phyloP scores from a whole-genome alignment of 192 early-diverging fungal species.

The Linnemannia schmuckeri region DNA sequence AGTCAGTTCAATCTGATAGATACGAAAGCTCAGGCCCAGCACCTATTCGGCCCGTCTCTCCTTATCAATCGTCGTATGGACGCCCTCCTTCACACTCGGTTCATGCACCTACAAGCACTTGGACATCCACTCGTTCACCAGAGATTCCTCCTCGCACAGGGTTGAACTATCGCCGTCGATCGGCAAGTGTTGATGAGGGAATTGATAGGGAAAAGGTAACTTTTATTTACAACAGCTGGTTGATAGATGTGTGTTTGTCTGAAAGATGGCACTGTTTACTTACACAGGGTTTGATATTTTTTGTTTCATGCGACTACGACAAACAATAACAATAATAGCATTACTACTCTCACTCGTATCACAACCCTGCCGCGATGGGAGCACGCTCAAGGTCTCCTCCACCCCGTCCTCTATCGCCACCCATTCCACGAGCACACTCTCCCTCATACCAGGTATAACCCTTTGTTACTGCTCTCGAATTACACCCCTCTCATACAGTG shows the following conservation, averaged over 20 bases:
- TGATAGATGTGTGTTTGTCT: neutral
- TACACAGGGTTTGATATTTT: neutral
- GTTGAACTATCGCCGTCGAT: constrained; percentile 30
- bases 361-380: constrained; percentile 19
- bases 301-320: neutral
- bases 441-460: constrained; percentile 34
- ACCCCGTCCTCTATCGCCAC: constrained; percentile 13
- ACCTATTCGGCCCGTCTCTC: constrained; percentile 16
- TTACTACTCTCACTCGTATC: constrained; percentile 39
- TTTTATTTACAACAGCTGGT: neutral
- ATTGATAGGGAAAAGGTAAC: constrained; percentile 48
- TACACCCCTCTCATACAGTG: neutral
- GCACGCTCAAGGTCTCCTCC: constrained; percentile 39
- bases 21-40: constrained; percentile 19
- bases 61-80: constrained; percentile 23
- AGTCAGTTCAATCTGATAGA: constrained; percentile 15
- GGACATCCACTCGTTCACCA: constrained; percentile 34
- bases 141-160: constrained; percentile 23
- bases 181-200: constrained; percentile 46
- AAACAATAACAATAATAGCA: constrained; percentile 7
- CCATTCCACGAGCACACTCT: constrained; percentile 22
- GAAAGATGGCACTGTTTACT: too few relatives aligned
- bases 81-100: constrained; percentile 9
- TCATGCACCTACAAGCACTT: constrained; percentile 16
- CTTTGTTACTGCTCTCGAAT: neutral